Evolutionary conservation across 1,284 basidiomycete species (phyloP).

Genomic region (Kwoniella shivajii): DNA sequence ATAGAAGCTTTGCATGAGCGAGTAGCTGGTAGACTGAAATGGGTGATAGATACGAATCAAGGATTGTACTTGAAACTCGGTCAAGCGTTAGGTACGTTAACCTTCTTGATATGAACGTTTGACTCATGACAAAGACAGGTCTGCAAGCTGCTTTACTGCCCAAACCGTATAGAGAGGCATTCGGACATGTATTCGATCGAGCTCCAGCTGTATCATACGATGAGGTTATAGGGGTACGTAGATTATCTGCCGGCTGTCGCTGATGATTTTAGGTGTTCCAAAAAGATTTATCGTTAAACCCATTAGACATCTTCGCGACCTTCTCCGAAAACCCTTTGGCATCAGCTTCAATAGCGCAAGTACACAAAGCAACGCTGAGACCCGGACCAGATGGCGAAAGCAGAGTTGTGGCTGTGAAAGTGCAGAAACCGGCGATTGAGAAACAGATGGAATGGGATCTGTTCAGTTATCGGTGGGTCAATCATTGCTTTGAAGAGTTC

Average conservation of each 20-base stretch:
- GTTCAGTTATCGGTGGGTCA: constrained; percentile 49
- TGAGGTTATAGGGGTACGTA: constrained; percentile 59
- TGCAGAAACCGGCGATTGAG: constrained; percentile 84
- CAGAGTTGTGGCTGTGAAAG: constrained; percentile 75
- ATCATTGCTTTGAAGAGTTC: background rate
- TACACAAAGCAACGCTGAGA: constrained; percentile 72
- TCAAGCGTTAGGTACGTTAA: constrained; percentile 51
- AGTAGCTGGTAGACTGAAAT: constrained; percentile 73
- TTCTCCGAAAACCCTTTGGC: constrained; percentile 76
- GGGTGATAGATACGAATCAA: constrained; percentile 75
- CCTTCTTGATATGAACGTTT: background rate
- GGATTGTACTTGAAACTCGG: constrained; percentile 90
- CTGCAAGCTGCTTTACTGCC: constrained; percentile 82
- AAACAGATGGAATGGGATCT: constrained; percentile 85
- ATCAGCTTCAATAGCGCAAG: constrained; percentile 85
- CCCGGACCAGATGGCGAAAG: constrained; percentile 45
- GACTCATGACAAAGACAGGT: constrained; percentile 55
- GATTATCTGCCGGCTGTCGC: background rate
- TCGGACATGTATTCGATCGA: constrained; percentile 78
- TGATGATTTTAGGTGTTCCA: constrained; percentile 61
- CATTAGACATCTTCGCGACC: constrained; percentile 71
- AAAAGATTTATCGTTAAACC: constrained; percentile 67
- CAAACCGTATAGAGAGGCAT: constrained; percentile 75
- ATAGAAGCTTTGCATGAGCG: constrained; percentile 79
- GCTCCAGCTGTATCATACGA: constrained; percentile 78